These are phyloP conservation scores for Stemphylium lycopersici DNA, from an alignment of 2,329 filamentous ascomycete genomes.

Conservation along the genomic window DNA sequence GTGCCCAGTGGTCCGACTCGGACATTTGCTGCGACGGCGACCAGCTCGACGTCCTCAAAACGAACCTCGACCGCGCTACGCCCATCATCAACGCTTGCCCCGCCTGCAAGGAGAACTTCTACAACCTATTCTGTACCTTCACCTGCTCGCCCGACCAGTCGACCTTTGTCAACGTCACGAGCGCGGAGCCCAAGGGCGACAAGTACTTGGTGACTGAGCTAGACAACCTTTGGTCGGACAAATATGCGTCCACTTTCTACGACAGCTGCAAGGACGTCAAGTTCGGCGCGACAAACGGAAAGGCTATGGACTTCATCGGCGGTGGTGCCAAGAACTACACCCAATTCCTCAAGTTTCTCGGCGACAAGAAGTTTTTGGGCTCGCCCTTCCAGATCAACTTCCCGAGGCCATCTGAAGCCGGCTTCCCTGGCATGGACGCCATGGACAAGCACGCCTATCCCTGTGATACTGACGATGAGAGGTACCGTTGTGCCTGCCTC, in stretches of 20 bases:
- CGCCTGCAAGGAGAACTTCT: slow-evolving; percentile 98
- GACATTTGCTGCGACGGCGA: slow-evolving; percentile 84
- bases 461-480: slow-evolving; percentile 87
- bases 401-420: slow-evolving; percentile 63
- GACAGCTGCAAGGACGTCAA: slow-evolving; percentile 99
- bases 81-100: slow-evolving; percentile 91
- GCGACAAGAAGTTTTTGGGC: slow-evolving; percentile 86
- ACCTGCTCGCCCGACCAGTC: slow-evolving; percentile 98
- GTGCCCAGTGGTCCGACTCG: slow-evolving; percentile 81
- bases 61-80: slow-evolving; percentile 84
- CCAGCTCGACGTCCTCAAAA: slow-evolving; percentile 81
- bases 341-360: slow-evolving; percentile 86
- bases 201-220: slow-evolving; percentile 82
- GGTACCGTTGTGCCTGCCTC: slow-evolving; percentile 89
- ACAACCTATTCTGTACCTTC: slow-evolving; percentile 96
- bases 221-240: slow-evolving; percentile 83
- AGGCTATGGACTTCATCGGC: slow-evolving; percentile 94
- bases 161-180: slow-evolving; percentile 90
- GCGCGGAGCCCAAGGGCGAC: slow-evolving; percentile 66
- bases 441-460: slow-evolving; percentile 76
- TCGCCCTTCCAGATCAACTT: slow-evolving; percentile 99
- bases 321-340: slow-evolving; percentile 91
- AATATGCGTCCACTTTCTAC: slow-evolving; percentile 88
- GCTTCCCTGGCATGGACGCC: slow-evolving; percentile 73
- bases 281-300: slow-evolving; percentile 90